A percentile compares a stretch with the other conserved stretches of the same genome.
These are phyloP conservation scores for Amphicarpaea edgeworthii DNA, from an alignment of 306 rosid species.

Conservation along the genomic window DNA sequence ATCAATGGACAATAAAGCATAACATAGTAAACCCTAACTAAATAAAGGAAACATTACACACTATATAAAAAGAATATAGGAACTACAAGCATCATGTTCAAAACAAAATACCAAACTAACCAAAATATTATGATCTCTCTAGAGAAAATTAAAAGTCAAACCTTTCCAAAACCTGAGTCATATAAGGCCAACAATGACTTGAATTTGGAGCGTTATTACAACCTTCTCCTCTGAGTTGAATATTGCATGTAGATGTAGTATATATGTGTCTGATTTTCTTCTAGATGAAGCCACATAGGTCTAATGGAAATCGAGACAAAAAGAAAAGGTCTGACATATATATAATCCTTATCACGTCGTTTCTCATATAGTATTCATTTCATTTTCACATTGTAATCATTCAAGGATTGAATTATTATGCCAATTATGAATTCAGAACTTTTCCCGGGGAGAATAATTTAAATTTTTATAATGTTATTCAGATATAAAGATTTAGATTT, in stretches of 20 bases:
- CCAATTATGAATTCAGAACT: neutral
- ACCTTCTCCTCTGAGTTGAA: neutral
- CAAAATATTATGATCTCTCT: neutral
- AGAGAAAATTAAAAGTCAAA: neutral
- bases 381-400: neutral
- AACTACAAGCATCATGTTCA: neutral
- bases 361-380: neutral
- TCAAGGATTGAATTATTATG: neutral
- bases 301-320: neutral
- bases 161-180: neutral
- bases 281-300: neutral
- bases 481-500: neutral
- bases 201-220: no score
- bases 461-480: no score
- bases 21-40: neutral
- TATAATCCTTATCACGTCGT: neutral
- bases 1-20: neutral
- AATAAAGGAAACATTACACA: neutral
- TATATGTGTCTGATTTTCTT: neutral
- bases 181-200: neutral
- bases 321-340: no score
- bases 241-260: neutral
- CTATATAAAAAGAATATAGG: neutral
- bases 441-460: no score
- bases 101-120: neutral